Percentiles rank a stretch among this genome's conserved stretches.
phyloP scores from a whole-genome alignment of 1,284 basidiomycete genomes.

The Sutorius eximius region DNA sequence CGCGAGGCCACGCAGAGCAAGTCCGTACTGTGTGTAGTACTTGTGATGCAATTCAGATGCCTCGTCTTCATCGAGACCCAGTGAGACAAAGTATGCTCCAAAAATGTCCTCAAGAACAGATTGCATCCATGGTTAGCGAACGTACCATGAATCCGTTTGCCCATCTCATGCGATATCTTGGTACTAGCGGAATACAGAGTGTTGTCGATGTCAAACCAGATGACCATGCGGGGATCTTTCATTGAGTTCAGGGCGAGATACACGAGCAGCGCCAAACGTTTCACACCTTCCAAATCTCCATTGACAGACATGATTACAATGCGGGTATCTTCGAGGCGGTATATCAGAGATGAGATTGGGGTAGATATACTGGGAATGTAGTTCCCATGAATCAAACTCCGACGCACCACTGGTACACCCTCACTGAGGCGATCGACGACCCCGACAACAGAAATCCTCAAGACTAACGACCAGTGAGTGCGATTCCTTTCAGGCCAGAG shows the following conservation, averaged over 20 bases:
- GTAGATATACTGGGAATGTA: slow-evolving; percentile 19
- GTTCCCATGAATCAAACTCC: slow-evolving; percentile 35
- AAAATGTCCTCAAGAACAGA: neutral
- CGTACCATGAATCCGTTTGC: slow-evolving; percentile 72
- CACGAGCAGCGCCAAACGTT: neutral
- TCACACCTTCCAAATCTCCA: slow-evolving; percentile 27
- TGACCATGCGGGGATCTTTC: slow-evolving; percentile 49
- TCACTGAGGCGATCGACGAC: slow-evolving; percentile 26
- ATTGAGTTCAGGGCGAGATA: slow-evolving; percentile 5
- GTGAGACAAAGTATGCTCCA: slow-evolving; percentile 71
- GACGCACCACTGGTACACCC: slow-evolving; percentile 16
- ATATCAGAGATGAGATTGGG: neutral
- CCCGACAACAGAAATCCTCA: slow-evolving; percentile 39
- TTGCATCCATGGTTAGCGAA: neutral
- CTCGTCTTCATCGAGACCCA: slow-evolving; percentile 69
- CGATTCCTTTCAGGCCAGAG: slow-evolving; percentile 16
- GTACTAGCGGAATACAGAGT: slow-evolving; percentile 78
- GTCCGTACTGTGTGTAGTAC: slow-evolving; percentile 81
- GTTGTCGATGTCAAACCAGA: slow-evolving; percentile 89
- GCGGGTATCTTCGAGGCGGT: slow-evolving; percentile 27
- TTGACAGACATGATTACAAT: slow-evolving; percentile 22
- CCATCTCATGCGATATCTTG: slow-evolving; percentile 81
- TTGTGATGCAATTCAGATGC: slow-evolving; percentile 71
- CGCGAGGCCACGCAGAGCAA: slow-evolving; percentile 82
- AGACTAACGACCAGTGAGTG: slow-evolving; percentile 42